Evolutionary conservation across 352 stramenopile genomes (phyloP), one percentile per base, ranked within the genome.

Genomic region (Albugo laibachii): DNA sequence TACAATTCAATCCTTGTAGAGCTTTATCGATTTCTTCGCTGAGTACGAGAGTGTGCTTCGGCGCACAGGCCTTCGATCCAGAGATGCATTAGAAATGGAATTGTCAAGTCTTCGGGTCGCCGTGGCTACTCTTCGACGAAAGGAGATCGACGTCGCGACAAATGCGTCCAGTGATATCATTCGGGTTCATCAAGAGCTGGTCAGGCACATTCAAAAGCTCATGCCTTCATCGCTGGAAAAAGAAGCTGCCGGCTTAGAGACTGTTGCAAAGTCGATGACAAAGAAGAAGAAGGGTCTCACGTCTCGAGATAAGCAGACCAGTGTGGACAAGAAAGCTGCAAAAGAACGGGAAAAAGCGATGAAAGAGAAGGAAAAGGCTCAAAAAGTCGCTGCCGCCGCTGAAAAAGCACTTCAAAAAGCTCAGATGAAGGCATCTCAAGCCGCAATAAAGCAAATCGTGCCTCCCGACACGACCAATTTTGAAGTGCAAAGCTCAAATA

Each of bases 401-500:
- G 24, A 31, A 31, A 47, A 46, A 13, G 47, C 64, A 16, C 37
- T 47, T 18, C 55, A 58, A 13, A 62, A 61, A 36, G 34, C 57
- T 14, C 54, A 49, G 0, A 47, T 38, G 11, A 27, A 54, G 1
- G 14, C 48, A 5, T 45, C 55, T 12, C 12, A 42, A 13, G 44
- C 47, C 11, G 36, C 39, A 16, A 36, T 44, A 2, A 71, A 73
- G 53, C 56, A 64, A 27, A 57, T 61, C 3, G 62, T 50, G 11
- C 59, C 62, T 2, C 56, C 57, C 18, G 64, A 62, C 27, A 61
- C 80, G 15, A 46, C 45, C 41, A 65, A 55, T 19, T 85, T 85
- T 50, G 63, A 65, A 18, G 74, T 86, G 13, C 70, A 86, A 41
- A 81, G 68, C 19, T 67, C 82, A 47, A 73, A 84, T 49, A 88